A percentile compares a stretch with the other conserved stretches of the same genome.
These are phyloP conservation scores for Teratosphaeria epicoccoides DNA, from an alignment of 2,329 filamentous ascomycete species.

Conservation along the genomic window DNA sequence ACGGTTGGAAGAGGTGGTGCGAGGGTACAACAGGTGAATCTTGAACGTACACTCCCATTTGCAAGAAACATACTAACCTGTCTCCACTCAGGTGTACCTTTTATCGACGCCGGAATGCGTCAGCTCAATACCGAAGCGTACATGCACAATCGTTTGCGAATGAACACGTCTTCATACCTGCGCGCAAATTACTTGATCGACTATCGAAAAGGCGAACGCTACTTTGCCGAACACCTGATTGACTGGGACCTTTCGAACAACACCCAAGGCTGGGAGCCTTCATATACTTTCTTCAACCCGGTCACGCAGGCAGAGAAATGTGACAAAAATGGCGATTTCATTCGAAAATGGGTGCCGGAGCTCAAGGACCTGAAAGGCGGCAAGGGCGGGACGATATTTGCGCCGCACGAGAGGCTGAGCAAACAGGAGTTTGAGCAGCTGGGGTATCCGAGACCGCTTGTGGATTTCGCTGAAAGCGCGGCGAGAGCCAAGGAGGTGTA, in stretches of 20 bases:
- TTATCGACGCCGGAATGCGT: conserved; percentile 43
- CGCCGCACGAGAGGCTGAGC: conserved; percentile 34
- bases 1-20: conserved; percentile 40
- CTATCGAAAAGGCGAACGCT: conserved; percentile 40
- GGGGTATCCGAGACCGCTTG: conserved; percentile 37
- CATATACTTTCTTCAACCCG: conserved; percentile 47
- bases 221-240: conserved; percentile 41
- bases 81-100: conserved; percentile 31
- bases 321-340: conserved; percentile 68
- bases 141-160: conserved; percentile 44
- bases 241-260: conserved; percentile 41
- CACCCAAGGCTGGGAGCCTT: conserved; percentile 43
- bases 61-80: not conserved
- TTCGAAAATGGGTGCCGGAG: conserved; percentile 73
- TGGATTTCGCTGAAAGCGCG: conserved; percentile 35
- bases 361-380: conserved; percentile 55
- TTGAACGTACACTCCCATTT: not conserved
- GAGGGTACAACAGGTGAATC: conserved; percentile 29
- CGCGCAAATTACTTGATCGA: conserved; percentile 41
- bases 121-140: conserved; percentile 40
- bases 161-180: conserved; percentile 40
- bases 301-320: conserved; percentile 74
- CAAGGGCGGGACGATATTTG: conserved; percentile 39
- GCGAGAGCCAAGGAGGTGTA: conserved; percentile 33
- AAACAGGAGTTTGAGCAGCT: conserved; percentile 40